Conservation (phyloP, 768 basidiomycete genomes). For the Nidula microcarpa region DNA sequence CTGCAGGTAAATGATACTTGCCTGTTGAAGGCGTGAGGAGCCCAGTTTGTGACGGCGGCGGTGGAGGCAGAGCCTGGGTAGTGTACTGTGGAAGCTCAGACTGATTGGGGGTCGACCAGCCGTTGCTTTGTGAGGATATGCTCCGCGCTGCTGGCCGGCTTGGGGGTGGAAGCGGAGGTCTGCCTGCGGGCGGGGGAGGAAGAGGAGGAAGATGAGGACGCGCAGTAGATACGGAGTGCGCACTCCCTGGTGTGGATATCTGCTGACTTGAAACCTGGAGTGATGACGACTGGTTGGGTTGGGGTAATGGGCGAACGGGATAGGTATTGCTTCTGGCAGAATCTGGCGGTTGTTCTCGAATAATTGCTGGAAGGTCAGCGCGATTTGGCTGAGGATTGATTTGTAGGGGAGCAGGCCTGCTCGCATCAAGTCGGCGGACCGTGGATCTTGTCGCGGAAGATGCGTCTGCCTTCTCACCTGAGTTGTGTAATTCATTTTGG, state of each 20-base stretch:
- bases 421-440: slow-evolving; percentile 51
- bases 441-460: slow-evolving; percentile 25
- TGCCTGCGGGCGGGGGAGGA: slow-evolving; percentile 60
- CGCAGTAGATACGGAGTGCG: slow-evolving; percentile 26
- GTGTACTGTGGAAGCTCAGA: slow-evolving; percentile 46
- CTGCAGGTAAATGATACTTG: slow-evolving; percentile 54
- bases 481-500: neutral
- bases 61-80: slow-evolving; percentile 36
- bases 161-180: slow-evolving; percentile 44
- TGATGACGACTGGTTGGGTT: slow-evolving; percentile 30
- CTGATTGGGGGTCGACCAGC: slow-evolving; percentile 58
- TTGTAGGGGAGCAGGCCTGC: slow-evolving; percentile 80
- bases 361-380: slow-evolving; percentile 68
- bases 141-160: slow-evolving; percentile 31
- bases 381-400: slow-evolving; percentile 52
- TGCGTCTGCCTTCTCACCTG: slow-evolving; percentile 13
- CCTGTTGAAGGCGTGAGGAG: slow-evolving; percentile 41
- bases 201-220: slow-evolving; percentile 60
- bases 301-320: slow-evolving; percentile 45
- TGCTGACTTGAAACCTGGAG: slow-evolving; percentile 14
- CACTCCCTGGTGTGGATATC: slow-evolving; percentile 26
- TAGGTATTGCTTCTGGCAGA: slow-evolving; percentile 36
- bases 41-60: slow-evolving; percentile 33
- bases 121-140: slow-evolving; percentile 24
- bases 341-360: slow-evolving; percentile 61